phyloP scores from a whole-genome alignment of 495 filamentous ascomycete genomes.

The Aspergillus taichungensis region DNA sequence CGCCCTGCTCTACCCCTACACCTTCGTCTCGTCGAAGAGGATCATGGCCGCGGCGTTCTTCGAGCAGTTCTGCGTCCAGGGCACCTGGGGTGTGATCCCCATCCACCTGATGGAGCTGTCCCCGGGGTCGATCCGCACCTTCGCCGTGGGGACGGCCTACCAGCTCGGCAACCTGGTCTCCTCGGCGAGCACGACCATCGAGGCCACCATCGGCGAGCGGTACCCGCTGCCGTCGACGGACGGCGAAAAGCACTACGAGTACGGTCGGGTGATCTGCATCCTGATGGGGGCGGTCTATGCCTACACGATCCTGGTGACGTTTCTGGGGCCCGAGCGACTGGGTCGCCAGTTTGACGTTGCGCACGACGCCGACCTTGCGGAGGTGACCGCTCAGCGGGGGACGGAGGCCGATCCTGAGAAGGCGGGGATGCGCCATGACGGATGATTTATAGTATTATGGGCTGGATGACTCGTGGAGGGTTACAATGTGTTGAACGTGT shows the following conservation, averaged over 20 bases:
- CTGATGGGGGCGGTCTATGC: slow-evolving; percentile 89
- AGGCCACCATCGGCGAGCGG: slow-evolving; percentile 69
- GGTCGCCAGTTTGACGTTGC: slow-evolving; percentile 56
- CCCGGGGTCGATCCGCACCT: slow-evolving; percentile 72
- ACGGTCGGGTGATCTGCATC: slow-evolving; percentile 86
- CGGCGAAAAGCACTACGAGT: slow-evolving; percentile 50
- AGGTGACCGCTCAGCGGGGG: slow-evolving; percentile 23
- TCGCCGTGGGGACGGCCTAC: slow-evolving; percentile 75
- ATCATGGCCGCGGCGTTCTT: slow-evolving; percentile 85
- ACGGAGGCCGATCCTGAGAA: background rate
- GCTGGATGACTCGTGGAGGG: no score
- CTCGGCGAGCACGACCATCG: slow-evolving; percentile 73
- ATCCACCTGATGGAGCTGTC: slow-evolving; percentile 86
- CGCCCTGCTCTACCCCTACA: slow-evolving; percentile 74
- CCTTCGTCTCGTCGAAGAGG: slow-evolving; percentile 48
- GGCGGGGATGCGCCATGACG: no score
- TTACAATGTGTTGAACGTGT: no score
- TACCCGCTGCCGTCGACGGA: slow-evolving; percentile 61
- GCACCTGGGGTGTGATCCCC: slow-evolving; percentile 76
- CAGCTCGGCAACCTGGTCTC: slow-evolving; percentile 81
- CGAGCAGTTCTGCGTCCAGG: slow-evolving; percentile 84
- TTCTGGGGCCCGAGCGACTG: slow-evolving; percentile 70
- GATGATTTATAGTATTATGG: no score
- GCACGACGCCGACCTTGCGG: slow-evolving; percentile 56
- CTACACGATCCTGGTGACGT: slow-evolving; percentile 66